A percentile compares a stretch with the other conserved stretches of the same genome.
Evolutionary conservation across 768 basidiomycete species (phyloP).

Genomic region (Royoungia palumana): DNA sequence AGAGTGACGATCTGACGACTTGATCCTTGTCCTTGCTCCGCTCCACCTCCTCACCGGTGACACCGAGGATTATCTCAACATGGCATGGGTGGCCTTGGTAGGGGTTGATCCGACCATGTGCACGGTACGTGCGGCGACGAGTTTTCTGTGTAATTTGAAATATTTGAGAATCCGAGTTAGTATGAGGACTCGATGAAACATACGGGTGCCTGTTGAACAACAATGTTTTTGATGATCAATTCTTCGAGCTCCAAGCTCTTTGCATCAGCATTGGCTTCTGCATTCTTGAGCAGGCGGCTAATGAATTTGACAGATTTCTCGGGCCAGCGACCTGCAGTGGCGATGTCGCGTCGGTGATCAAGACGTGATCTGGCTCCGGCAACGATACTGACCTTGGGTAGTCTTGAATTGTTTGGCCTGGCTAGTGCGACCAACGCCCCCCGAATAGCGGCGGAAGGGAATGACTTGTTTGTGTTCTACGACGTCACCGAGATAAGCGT

Average conservation of each 20-base stretch:
- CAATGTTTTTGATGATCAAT: slow-evolving; percentile 92
- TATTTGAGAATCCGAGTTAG: slow-evolving; percentile 2
- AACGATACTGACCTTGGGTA: slow-evolving; percentile 74
- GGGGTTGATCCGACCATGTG: slow-evolving; percentile 96
- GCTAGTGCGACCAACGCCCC: slow-evolving; percentile 91
- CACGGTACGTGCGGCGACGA: slow-evolving; percentile 98
- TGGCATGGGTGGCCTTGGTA: slow-evolving; percentile 99
- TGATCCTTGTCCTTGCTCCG: slow-evolving; percentile 82
- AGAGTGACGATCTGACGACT: slow-evolving; percentile 45
- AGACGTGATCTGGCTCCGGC: not conserved
- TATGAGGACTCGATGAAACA: slow-evolving; percentile 30
- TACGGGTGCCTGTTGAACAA: slow-evolving; percentile 97
- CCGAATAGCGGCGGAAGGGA: slow-evolving; percentile 93
- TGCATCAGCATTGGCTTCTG: slow-evolving; percentile 97
- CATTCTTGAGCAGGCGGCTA: slow-evolving; percentile 93
- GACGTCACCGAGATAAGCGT: slow-evolving; percentile 90
- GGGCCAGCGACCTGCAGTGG: slow-evolving; percentile 90
- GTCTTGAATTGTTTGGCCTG: slow-evolving; percentile 97
- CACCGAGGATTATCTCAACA: slow-evolving; percentile 89
- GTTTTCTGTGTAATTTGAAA: slow-evolving; percentile 67
- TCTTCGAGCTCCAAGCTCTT: slow-evolving; percentile 95
- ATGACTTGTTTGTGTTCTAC: slow-evolving; percentile 96
- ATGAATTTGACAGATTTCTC: slow-evolving; percentile 98
- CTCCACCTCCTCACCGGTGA: slow-evolving; percentile 80
- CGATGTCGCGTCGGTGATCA: not conserved